Conservation (phyloP, 2,329 filamentous ascomycete species). For the Verticillium isaacii region DNA sequence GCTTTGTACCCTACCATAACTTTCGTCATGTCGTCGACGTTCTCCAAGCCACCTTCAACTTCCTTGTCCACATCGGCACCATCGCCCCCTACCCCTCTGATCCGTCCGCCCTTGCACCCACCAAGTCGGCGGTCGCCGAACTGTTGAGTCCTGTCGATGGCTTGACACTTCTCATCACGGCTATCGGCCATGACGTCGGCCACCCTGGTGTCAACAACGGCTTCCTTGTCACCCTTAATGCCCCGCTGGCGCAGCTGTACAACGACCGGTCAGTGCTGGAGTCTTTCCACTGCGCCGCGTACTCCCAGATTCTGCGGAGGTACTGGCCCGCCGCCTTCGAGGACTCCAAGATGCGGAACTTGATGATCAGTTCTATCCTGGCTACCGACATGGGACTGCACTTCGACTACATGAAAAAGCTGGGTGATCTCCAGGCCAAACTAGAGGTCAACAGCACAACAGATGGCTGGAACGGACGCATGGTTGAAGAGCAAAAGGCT, state of each 20-base stretch:
- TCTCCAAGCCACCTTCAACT: constrained; percentile 86
- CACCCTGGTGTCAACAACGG: constrained; percentile 98
- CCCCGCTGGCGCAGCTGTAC: constrained; percentile 89
- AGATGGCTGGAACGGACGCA: constrained; percentile 72
- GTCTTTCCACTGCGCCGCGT: constrained; percentile 95
- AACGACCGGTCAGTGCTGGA: constrained; percentile 96
- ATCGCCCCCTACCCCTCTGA: constrained; percentile 59
- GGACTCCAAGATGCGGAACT: constrained; percentile 72
- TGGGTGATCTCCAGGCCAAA: constrained; percentile 76
- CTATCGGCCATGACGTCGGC: constrained; percentile 97
- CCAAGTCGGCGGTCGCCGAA: constrained; percentile 63
- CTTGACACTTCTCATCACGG: constrained; percentile 83
- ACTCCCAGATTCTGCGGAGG: constrained; percentile 87
- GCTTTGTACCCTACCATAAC: constrained; percentile 95
- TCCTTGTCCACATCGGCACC: constrained; percentile 75
- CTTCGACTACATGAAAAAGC: constrained; percentile 91
- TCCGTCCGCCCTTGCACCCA: constrained; percentile 18
- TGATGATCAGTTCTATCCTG: constrained; percentile 97
- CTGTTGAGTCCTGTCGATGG: constrained; percentile 84
- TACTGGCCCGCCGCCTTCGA: constrained; percentile 85
- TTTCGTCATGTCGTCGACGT: constrained; percentile 97
- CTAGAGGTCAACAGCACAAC: constrained; percentile 61
- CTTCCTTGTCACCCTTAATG: constrained; percentile 86
- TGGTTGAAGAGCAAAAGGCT: constrained; percentile 70
- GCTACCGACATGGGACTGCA: constrained; percentile 97